phyloP scores from a whole-genome alignment of 148 eudicot genomes.

The Tetragonia tetragonoides region DNA sequence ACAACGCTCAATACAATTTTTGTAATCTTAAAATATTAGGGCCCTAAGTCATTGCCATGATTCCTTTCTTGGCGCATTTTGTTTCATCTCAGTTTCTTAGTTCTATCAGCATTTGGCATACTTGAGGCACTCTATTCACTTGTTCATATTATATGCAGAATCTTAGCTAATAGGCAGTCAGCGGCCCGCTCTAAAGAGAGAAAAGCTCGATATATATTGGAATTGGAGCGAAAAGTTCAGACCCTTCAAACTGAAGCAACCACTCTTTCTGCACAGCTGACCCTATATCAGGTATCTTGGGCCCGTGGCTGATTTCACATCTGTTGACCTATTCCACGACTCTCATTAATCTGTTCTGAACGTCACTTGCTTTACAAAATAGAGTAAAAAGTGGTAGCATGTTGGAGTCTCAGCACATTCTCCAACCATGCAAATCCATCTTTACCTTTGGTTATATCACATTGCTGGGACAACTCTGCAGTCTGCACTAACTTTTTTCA shows the following conservation, averaged over 20 bases:
- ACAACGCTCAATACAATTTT: too few species aligned
- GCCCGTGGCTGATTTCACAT: not conserved
- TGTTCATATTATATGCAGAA: constrained; percentile 33
- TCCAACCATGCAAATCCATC: not conserved
- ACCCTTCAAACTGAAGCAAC: constrained; percentile 57
- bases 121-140: not conserved
- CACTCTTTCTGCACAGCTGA: constrained; percentile 60
- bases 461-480: not conserved
- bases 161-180: constrained; percentile 58
- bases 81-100: not conserved
- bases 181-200: constrained; percentile 71
- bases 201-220: constrained; percentile 57
- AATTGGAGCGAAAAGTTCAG: constrained; percentile 52
- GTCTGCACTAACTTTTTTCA: not conserved
- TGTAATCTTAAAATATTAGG: too few species aligned
- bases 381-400: not conserved
- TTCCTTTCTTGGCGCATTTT: not conserved
- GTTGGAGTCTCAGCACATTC: not conserved
- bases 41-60: not conserved
- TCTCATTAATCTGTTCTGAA: not conserved
- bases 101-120: not conserved
- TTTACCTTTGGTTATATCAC: not conserved
- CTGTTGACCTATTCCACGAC: not conserved
- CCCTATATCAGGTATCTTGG: constrained; percentile 42
- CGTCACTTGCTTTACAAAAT: not conserved